Evolutionary conservation across 306 rosid genomes (phyloP).

Genomic region (Castanopsis chinensis): DNA sequence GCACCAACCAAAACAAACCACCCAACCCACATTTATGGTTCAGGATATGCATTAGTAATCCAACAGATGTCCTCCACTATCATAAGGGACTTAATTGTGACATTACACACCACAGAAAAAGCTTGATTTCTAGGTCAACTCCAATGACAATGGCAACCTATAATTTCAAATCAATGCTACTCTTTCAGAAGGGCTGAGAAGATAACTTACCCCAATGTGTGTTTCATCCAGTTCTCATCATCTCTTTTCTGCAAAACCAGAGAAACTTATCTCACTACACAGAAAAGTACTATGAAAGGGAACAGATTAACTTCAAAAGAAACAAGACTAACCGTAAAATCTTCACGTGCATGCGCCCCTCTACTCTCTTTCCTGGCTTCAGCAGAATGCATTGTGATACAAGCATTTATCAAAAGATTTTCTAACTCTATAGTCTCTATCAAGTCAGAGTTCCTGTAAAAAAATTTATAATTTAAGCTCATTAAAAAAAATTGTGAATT

Average conservation of each 20-base stretch:
- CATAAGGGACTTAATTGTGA: not conserved
- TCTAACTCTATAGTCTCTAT: slow-evolving; percentile 85
- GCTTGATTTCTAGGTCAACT: not conserved
- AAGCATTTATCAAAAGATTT: slow-evolving; percentile 88
- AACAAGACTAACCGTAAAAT: slow-evolving; percentile 54
- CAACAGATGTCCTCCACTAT: not conserved
- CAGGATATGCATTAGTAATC: not conserved
- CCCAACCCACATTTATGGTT: not conserved
- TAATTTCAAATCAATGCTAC: not conserved
- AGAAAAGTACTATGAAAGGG: slow-evolving; percentile 1
- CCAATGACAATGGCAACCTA: not conserved
- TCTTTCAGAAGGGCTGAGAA: not conserved
- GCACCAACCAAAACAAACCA: not conserved
- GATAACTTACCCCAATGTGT: slow-evolving; percentile 79
- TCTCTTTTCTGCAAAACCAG: slow-evolving; percentile 81
- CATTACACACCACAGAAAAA: not conserved
- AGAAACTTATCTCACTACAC: slow-evolving; percentile 6
- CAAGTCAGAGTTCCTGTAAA: slow-evolving; percentile 80
- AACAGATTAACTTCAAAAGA: not conserved
- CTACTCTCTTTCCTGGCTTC: slow-evolving; percentile 97
- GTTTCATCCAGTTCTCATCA: slow-evolving; percentile 92
- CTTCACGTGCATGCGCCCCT: slow-evolving; percentile 97
- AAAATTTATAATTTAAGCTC: slow-evolving; percentile 3
- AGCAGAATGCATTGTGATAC: slow-evolving; percentile 88
- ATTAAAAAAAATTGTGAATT: not conserved